phyloP scores from a whole-genome alignment of 2,329 filamentous ascomycete genomes.

The Pseudocercospora macadamiae region DNA sequence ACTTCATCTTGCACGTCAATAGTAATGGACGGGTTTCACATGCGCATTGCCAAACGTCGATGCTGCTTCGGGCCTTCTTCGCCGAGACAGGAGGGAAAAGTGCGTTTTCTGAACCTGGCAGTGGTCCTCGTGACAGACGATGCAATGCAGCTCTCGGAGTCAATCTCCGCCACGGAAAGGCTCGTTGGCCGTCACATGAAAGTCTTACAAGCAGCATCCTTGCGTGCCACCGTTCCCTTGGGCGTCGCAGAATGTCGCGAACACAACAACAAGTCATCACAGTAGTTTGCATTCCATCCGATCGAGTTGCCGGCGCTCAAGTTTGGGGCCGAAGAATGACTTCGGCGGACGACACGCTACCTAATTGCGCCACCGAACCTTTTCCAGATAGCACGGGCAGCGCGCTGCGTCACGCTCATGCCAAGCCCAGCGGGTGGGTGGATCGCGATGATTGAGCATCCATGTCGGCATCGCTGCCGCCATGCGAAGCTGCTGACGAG shows the following conservation, averaged over 20 bases:
- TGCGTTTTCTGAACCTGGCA: neutral
- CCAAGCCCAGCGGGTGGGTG: too few species aligned
- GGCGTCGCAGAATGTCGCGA: neutral
- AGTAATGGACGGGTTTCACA: neutral
- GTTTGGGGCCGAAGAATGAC: neutral
- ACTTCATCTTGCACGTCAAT: too few species aligned
- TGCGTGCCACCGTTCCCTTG: neutral
- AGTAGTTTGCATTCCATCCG: constrained; percentile 1
- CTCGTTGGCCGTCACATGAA: neutral
- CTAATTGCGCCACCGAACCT: constrained; percentile 7
- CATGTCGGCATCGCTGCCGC: constrained; percentile 6
- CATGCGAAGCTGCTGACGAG: constrained; percentile 11
- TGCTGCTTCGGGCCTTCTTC: too few species aligned
- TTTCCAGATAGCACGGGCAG: constrained; percentile 13
- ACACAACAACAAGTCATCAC: neutral
- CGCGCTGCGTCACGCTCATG: constrained; percentile 14
- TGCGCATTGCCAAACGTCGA: neutral
- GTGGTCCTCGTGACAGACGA: constrained; percentile 1
- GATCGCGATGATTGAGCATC: constrained; percentile 5
- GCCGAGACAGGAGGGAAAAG: too few species aligned
- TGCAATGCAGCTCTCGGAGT: neutral
- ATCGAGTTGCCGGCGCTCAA: neutral
- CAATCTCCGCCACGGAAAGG: neutral
- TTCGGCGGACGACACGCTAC: constrained; percentile 4
- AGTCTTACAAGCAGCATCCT: neutral